Evolutionary conservation across 2,329 filamentous ascomycete genomes (phyloP).

Genomic region (Ophiostoma piceae): DNA sequence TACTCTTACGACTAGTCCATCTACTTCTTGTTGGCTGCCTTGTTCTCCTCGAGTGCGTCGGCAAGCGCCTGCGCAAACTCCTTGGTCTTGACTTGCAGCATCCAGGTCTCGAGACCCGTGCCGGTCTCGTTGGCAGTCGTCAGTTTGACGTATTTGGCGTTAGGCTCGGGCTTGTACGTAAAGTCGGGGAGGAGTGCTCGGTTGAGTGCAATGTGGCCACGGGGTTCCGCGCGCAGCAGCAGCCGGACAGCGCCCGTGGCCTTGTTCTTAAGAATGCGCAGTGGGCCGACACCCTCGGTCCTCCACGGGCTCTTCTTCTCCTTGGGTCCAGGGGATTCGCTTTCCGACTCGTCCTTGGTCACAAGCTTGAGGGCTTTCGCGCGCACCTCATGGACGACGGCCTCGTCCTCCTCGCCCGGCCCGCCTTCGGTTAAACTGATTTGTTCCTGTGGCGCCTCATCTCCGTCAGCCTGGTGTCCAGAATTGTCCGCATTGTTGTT

Average conservation of each 20-base stretch:
- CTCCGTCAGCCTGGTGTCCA: conserved; percentile 47
- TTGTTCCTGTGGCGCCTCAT: conserved; percentile 59
- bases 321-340: conserved; percentile 40
- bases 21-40: conserved; percentile 52
- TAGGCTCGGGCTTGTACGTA: conserved; percentile 54
- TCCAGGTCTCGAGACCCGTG: conserved; percentile 61
- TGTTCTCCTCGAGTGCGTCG: conserved; percentile 48
- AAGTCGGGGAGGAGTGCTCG: conserved; percentile 56
- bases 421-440: conserved; percentile 63
- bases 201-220: conserved; percentile 70
- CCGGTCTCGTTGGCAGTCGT: conserved; percentile 54
- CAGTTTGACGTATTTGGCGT: conserved; percentile 55
- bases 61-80: conserved; percentile 53
- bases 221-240: conserved; percentile 67
- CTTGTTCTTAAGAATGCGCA: conserved; percentile 70
- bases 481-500: conserved; percentile 40
- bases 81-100: conserved; percentile 64
- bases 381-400: conserved; percentile 62
- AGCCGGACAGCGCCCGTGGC: conserved; percentile 61
- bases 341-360: conserved; percentile 41
- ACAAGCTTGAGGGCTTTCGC: conserved; percentile 64
- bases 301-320: conserved; percentile 57
- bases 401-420: conserved; percentile 67
- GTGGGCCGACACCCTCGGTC: conserved; percentile 63
- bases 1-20: background rate